Evolutionary conservation across 495 filamentous ascomycete species (phyloP).

Genomic region (Margaritispora aquatica): DNA sequence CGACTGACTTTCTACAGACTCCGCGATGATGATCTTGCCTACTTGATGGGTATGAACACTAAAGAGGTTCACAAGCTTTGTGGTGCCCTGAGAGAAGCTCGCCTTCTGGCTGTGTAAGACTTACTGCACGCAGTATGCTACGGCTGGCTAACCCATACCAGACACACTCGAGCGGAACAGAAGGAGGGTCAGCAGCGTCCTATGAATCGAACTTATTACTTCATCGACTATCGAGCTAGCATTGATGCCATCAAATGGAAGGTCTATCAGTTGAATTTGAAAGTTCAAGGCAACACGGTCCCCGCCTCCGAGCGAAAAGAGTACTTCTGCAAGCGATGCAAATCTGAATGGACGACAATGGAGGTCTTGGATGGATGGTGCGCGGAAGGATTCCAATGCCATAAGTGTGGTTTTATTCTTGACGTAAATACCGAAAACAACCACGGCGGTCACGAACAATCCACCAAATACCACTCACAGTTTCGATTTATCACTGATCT

Average conservation of each 20-base stretch:
- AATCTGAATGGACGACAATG: conserved; percentile 74
- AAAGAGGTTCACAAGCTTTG: conserved; percentile 88
- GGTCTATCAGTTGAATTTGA: conserved; percentile 75
- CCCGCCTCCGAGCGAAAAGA: conserved; percentile 84
- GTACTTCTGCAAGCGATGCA: conserved; percentile 77
- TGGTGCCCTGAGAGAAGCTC: conserved; percentile 75
- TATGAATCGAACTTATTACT: conserved; percentile 87
- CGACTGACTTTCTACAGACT: conserved; percentile 45
- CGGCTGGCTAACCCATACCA: conserved; percentile 24
- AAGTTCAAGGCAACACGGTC: conserved; percentile 72
- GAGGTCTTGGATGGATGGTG: conserved; percentile 72
- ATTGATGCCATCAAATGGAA: conserved; percentile 97
- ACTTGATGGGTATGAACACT: conserved; percentile 75
- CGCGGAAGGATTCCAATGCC: conserved; percentile 68
- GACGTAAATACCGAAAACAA: conserved; percentile 59
- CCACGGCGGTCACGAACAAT: conserved; percentile 75
- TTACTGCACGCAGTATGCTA: neutral
- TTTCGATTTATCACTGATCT: conserved; percentile 78
- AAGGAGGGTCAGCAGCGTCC: conserved; percentile 76
- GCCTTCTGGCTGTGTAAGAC: conserved; percentile 69
- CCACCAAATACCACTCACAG: conserved; percentile 80
- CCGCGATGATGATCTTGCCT: conserved; percentile 80
- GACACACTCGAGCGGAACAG: conserved; percentile 72
- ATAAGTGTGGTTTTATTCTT: conserved; percentile 68
- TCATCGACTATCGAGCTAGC: conserved; percentile 87